A percentile compares a stretch with the other conserved stretches of the same genome.
phyloP scores from a whole-genome alignment of 2,329 filamentous ascomycete genomes.

The Penicillium sp. region DNA sequence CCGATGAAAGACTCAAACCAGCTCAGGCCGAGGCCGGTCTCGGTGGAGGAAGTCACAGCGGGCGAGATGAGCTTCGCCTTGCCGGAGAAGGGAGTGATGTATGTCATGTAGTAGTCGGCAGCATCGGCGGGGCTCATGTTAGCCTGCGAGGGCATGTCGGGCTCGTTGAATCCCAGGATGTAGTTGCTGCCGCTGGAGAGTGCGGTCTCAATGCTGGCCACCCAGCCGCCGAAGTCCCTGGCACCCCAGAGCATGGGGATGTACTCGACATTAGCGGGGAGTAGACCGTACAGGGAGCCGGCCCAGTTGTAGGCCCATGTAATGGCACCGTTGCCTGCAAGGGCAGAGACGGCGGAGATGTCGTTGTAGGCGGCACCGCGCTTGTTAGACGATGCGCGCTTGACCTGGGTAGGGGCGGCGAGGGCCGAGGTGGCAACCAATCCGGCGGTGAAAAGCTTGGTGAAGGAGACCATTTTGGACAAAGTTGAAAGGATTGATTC shows the following conservation, averaged over 20 bases:
- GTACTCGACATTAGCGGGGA: conserved; percentile 41
- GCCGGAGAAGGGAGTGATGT: conserved; percentile 40
- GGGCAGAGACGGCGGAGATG: conserved; percentile 31
- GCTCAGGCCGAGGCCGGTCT: conserved; percentile 35
- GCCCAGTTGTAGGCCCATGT: conserved; percentile 51
- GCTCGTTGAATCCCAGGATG: conserved; percentile 50
- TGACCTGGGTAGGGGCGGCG: conserved; percentile 32
- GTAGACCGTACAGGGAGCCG: conserved; percentile 26
- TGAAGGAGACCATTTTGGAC: conserved; percentile 42
- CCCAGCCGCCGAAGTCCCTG: conserved; percentile 39
- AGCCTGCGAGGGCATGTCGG: conserved; percentile 42
- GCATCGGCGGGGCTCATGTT: conserved; percentile 40
- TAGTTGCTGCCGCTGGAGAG: conserved; percentile 38
- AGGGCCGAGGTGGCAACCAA: conserved; percentile 37
- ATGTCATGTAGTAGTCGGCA: conserved; percentile 36
- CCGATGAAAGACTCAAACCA: conserved; percentile 45
- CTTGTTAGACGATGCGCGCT: conserved; percentile 26
- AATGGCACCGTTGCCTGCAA: conserved; percentile 31
- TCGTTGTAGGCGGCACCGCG: conserved; percentile 44
- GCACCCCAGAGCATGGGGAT: conserved; percentile 49
- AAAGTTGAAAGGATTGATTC: not conserved
- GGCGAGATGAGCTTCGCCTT: conserved; percentile 45
- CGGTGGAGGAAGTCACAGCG: conserved; percentile 39
- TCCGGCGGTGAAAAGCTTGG: conserved; percentile 32
- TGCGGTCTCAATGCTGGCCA: conserved; percentile 32